Base-by-base conservation (phyloP, 495 filamentous ascomycete species). In the Aspergillus funiculosus region DNA sequence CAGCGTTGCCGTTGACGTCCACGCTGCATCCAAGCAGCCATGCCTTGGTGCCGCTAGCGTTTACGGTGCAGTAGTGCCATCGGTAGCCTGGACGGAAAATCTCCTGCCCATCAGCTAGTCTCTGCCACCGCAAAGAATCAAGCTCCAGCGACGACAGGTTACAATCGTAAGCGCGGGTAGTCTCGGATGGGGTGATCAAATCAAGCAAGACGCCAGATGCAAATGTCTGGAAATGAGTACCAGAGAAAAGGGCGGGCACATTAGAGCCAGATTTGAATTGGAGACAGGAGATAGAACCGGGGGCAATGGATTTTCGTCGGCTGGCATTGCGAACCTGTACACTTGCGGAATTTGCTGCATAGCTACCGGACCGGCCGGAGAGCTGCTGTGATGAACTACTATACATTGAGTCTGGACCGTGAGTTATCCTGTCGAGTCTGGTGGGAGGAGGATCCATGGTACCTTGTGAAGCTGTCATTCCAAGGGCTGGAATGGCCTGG, bases 1-100 rank as follows among this genome's bases (percentile, higher is more conserved):
- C 75, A n/a, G 71, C 71, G 10, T 67, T 63, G 43, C 68, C 69
- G 0, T 69, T 58, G 19, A 68, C 43, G 46, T 95, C 88, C 3
- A 82, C 85, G 6, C 82, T 82, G 58, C 89, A 95, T 15, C 92
- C 92, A n/a, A 98, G 74, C 6, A 98, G 69, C 88, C 94, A 98
- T 7, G 89, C 91, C 54, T 94, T 95, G 2, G 92, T 96, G 1
- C 88, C 89, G 43, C 89, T 83, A 50, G 92, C 80, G 59, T 95
- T 89, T 63, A 94, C 82, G 0, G 87, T 89, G 60, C 92, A 96
- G 60, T 98, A 98, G 62, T 96, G 91, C 94, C 94, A 97, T 38
- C 89, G 80, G 61, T 89, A 97, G 7, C 83, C 83, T 1, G 80
- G 74, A 41, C 85, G 74, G 66, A 96, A 96, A 18, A 97, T 84